Evolutionary conservation across 2,329 filamentous ascomycete species (phyloP).

Genomic region (Hypoxylon sp.): DNA sequence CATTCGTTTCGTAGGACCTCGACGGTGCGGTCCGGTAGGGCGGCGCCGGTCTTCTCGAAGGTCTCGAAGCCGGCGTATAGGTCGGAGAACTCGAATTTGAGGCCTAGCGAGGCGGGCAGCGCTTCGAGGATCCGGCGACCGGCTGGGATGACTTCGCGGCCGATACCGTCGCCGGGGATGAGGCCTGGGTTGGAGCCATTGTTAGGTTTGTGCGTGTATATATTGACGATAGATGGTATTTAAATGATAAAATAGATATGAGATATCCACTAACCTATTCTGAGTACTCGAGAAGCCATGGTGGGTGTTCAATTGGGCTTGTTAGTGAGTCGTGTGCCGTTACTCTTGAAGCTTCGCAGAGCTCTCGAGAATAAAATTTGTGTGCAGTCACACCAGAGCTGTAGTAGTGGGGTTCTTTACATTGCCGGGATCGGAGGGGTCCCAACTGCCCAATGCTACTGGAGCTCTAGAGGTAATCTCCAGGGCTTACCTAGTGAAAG

Average conservation of each 20-base stretch:
- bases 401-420: conserved; percentile 28
- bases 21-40: conserved; percentile 91
- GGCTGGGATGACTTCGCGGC: conserved; percentile 96
- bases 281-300: conserved; percentile 76
- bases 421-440: conserved; percentile 45
- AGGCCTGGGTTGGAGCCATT: conserved; percentile 72
- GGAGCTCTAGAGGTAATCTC: no score
- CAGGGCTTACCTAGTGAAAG: no score
- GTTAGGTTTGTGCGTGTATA: neutral
- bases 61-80: conserved; percentile 94
- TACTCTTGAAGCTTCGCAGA: conserved; percentile 36
- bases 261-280: conserved; percentile 70
- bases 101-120: conserved; percentile 87
- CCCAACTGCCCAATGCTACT: no score
- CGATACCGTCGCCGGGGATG: conserved; percentile 98
- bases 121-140: conserved; percentile 93
- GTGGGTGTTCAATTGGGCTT: conserved; percentile 54
- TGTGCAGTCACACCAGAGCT: conserved; percentile 17
- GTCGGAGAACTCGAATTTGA: conserved; percentile 95
- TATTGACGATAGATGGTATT: neutral
- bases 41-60: conserved; percentile 89
- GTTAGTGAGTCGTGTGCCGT: conserved; percentile 1
- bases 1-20: conserved; percentile 91
- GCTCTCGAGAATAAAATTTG: conserved; percentile 31
- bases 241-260: neutral